Base-by-base conservation (phyloP, 2,329 filamentous ascomycete genomes). In the Penicillium sp. region DNA sequence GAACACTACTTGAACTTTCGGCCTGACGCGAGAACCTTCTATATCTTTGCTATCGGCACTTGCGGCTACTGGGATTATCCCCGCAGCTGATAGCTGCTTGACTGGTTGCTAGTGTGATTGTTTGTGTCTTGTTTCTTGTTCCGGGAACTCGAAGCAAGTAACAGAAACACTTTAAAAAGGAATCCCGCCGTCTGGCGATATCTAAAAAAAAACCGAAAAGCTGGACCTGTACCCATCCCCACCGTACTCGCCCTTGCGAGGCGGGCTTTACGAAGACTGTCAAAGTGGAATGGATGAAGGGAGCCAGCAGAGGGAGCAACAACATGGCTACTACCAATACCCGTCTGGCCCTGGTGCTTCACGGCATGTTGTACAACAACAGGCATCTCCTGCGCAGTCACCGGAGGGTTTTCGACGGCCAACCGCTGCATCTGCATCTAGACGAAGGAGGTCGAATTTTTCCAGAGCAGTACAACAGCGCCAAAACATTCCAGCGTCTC, bases 271-370 rank as follows among this genome's bases (percentile, higher is more conserved):
- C 68, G 74, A 75, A 71, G 74, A 79, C 68, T 73, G 77, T 72
- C 74, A 77, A 68, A 72, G 79, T 78, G 85, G 84, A 71, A 94
- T 94, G 90, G 90, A 93, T 80, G 85, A 88, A 76, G 84, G 86
- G 78, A 83, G 83, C 75, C 84, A 83, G 71, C 81, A 84, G 69
- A 82, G 85, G 79, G 50, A 49, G 35, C 35, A 47, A 21, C 87
- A 88, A 82, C 87, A 88, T 79, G 84, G 89, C 75, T 80, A 82
- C 75, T 81, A 84, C 71, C 78, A 82, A 74, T 86, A 87, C 76
- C 79, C 83, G 68, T 64, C 68, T 57, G 66, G 63, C 59, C 62
- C 68, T 62, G 63, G 65, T 58, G 70, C 75, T 74, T 67, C 72
- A 71, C 74, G 72, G 80, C 80, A 73, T 79, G 78, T 70, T 71